These are phyloP conservation scores for Scheffersomyces insectosa DNA, from an alignment of 1,139 yeast species.

Conservation along the genomic window DNA sequence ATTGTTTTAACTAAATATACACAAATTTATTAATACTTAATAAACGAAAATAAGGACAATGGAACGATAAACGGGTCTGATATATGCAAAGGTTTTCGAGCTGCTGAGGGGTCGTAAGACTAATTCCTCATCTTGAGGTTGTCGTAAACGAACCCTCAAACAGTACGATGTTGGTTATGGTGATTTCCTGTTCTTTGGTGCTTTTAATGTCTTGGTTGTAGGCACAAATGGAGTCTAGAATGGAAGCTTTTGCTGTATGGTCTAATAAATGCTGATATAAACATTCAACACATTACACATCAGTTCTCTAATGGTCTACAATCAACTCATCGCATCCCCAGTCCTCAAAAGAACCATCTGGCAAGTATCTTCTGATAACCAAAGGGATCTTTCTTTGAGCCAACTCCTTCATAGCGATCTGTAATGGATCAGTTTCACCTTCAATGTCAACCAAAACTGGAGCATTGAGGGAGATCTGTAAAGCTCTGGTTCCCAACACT, in stretches of 20 bases:
- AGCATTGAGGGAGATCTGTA: slow-evolving; percentile 96
- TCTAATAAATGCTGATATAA: neutral
- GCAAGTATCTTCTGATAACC: slow-evolving; percentile 92
- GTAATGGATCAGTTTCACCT: slow-evolving; percentile 99
- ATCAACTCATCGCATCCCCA: slow-evolving; percentile 99
- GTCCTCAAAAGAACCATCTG: slow-evolving; percentile 96
- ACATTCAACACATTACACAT: slow-evolving; percentile 1
- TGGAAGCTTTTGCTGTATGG: too few relatives aligned
- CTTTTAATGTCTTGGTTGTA: too few relatives aligned
- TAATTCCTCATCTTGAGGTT: neutral
- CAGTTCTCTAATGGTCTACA: slow-evolving; percentile 61
- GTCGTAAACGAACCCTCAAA: too few relatives aligned
- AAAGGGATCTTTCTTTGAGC: slow-evolving; percentile 93
- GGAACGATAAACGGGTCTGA: neutral
- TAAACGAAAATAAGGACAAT: neutral
- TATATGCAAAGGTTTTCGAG: neutral
- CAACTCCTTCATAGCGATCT: slow-evolving; percentile 95
- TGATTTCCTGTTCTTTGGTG: neutral
- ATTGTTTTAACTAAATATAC: neutral
- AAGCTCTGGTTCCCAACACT: slow-evolving; percentile 92
- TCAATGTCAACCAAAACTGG: slow-evolving; percentile 97
- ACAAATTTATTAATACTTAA: neutral
- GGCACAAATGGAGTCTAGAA: too few relatives aligned
- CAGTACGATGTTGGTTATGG: too few relatives aligned
- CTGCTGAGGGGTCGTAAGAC: neutral